Conservation (phyloP, 805 yeast genomes). For the Nakazawaea peltata region DNA sequence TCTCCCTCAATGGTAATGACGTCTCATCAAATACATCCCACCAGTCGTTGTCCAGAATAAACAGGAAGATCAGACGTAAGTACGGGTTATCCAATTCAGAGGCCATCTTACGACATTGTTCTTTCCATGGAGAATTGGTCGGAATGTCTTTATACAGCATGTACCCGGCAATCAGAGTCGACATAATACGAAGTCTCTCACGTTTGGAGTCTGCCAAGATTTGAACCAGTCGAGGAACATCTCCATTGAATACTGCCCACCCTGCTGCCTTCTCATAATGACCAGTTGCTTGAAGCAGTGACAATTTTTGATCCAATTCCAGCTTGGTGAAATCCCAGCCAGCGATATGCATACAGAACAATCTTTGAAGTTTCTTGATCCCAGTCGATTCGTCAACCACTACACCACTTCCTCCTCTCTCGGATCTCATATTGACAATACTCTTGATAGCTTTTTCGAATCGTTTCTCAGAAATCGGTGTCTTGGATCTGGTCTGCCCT, state of each 20-base stretch:
- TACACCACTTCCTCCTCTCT: conserved; percentile 37
- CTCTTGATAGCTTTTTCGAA: conserved; percentile 43
- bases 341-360: conserved; percentile 70
- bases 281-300: conserved; percentile 46
- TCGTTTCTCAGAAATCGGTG: conserved; percentile 28
- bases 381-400: conserved; percentile 26
- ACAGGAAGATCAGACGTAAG: conserved; percentile 86
- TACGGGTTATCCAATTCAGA: conserved; percentile 88
- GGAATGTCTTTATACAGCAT: conserved; percentile 52
- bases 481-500: conserved; percentile 39
- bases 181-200: conserved; percentile 67
- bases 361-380: conserved; percentile 56
- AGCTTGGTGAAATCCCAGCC: conserved; percentile 83
- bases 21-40: conserved; percentile 90
- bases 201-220: conserved; percentile 69
- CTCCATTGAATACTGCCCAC: conserved; percentile 94
- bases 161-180: conserved; percentile 92
- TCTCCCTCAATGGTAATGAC: conserved; percentile 78
- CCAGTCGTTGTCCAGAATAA: conserved; percentile 92
- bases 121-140: conserved; percentile 80
- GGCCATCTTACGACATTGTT: conserved; percentile 82
- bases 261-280: conserved; percentile 90
- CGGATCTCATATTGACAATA: conserved; percentile 35
- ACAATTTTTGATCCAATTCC: conserved; percentile 66
- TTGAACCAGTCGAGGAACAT: conserved; percentile 71